Percentiles rank a stretch among this genome's conserved stretches.
Evolutionary conservation across 352 stramenopile genomes (phyloP).

Genomic region (Globisporangium nodosum): DNA sequence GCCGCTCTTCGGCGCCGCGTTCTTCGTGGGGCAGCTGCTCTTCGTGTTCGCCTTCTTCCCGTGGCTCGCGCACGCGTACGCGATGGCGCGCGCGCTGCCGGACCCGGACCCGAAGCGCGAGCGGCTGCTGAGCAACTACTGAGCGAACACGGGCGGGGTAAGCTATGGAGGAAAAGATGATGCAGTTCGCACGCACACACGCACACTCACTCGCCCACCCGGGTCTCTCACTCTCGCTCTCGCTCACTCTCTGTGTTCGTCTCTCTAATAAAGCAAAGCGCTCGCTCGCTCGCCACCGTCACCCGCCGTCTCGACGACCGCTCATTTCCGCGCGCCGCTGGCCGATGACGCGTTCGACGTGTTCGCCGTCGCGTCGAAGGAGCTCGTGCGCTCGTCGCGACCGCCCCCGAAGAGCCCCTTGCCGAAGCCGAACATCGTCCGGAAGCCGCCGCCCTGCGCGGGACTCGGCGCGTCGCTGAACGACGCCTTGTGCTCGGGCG

Average conservation of each 20-base stretch:
- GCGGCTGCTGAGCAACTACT: constrained; percentile 59
- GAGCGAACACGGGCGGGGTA: background rate
- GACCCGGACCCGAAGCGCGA: constrained; percentile 68
- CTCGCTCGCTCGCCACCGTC: background rate
- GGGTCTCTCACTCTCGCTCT: background rate
- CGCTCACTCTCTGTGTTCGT: constrained; percentile 2
- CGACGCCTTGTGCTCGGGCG: constrained; percentile 28
- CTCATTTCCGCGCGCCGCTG: constrained; percentile 9
- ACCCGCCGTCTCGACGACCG: background rate
- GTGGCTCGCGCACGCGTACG: constrained; percentile 73
- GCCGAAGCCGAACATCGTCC: constrained; percentile 65
- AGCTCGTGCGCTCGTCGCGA: constrained; percentile 50
- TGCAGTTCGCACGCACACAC: constrained; percentile 7
- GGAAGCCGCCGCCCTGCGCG: constrained; percentile 26
- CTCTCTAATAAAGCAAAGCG: constrained; percentile 8
- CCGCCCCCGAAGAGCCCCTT: constrained; percentile 56
- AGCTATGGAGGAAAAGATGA: background rate
- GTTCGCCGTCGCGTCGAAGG: constrained; percentile 33
- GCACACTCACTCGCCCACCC: background rate
- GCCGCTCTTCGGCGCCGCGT: constrained; percentile 67
- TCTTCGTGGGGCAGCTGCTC: constrained; percentile 68
- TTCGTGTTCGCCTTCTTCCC: constrained; percentile 72
- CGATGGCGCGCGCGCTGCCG: constrained; percentile 52
- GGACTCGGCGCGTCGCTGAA: constrained; percentile 30
- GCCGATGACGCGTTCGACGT: constrained; percentile 16